These are phyloP conservation scores for Coemansia biformis DNA, from an alignment of 192 early-diverging fungal species.

Conservation along the genomic window DNA sequence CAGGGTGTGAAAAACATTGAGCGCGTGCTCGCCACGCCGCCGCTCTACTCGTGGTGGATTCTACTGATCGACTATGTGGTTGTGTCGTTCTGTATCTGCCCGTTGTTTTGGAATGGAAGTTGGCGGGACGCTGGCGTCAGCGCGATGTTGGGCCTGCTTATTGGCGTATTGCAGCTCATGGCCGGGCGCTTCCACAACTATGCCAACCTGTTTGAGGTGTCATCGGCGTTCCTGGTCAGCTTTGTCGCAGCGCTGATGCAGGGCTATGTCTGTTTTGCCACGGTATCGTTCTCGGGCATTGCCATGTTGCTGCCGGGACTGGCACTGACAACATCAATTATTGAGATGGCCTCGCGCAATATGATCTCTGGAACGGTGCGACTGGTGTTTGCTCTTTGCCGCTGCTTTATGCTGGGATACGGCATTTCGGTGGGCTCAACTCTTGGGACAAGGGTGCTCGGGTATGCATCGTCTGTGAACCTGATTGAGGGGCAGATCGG, in stretches of 20 bases:
- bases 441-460: conserved; percentile 57
- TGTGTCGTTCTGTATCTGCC: conserved; percentile 56
- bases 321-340: conserved; percentile 74
- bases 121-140: conserved; percentile 63
- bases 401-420: conserved; percentile 71
- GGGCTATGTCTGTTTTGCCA: conserved; percentile 59
- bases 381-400: conserved; percentile 75
- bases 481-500: conserved; percentile 23
- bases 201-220: conserved; percentile 69
- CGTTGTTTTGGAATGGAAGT: conserved; percentile 64
- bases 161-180: conserved; percentile 58
- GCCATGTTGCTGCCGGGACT: conserved; percentile 69
- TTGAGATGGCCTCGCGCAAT: conserved; percentile 83
- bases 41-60: conserved; percentile 57
- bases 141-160: conserved; percentile 50
- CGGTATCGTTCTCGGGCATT: conserved; percentile 57
- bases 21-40: conserved; percentile 52
- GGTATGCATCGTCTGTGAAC: conserved; percentile 25
- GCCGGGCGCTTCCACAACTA: conserved; percentile 59
- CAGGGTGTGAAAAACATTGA: conserved; percentile 62
- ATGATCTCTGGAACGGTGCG: conserved; percentile 81
- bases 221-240: conserved; percentile 58
- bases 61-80: conserved; percentile 54
- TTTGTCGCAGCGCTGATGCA: conserved; percentile 58
- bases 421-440: conserved; percentile 63